These are phyloP conservation scores for Nepenthes gracilis DNA, from an alignment of 148 eudicot species.

Conservation along the genomic window DNA sequence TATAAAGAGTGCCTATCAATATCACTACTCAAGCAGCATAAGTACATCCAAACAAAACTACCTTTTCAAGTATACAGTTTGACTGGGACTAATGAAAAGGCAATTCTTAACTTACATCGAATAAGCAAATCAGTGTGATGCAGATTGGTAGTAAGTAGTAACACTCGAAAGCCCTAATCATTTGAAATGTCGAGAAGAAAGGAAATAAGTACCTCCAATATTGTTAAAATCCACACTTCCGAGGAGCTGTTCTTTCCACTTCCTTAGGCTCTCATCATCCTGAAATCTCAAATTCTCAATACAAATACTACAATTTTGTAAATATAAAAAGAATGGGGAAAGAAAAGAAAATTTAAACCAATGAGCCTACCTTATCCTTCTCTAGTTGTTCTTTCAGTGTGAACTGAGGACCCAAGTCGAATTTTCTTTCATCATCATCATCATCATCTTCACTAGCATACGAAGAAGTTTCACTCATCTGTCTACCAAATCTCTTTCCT, in stretches of 20 bases:
- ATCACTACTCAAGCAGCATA: no score
- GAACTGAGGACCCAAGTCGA: conserved; percentile 61
- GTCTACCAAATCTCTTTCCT: conserved; percentile 22
- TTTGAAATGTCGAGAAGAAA: neutral
- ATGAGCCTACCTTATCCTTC: conserved; percentile 55
- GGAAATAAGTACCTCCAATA: conserved; percentile 46
- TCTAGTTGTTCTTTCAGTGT: conserved; percentile 66
- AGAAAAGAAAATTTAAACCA: neutral
- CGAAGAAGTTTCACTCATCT: conserved; percentile 38
- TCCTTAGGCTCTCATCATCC: conserved; percentile 92
- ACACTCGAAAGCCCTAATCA: no score
- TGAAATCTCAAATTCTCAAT: conserved; percentile 12
- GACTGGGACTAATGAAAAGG: no score
- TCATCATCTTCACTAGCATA: conserved; percentile 61
- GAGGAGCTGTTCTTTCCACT: conserved; percentile 81
- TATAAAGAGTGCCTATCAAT: no score
- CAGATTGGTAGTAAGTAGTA: no score
- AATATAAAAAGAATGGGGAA: neutral
- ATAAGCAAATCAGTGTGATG: no score
- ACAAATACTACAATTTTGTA: neutral
- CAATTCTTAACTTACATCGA: no score
- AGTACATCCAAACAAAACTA: no score
- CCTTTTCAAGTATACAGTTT: no score
- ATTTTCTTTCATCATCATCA: conserved; percentile 32
- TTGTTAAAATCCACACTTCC: conserved; percentile 56